phyloP scores from a whole-genome alignment of 495 filamentous ascomycete genomes.

The Penicillium bialowiezense region DNA sequence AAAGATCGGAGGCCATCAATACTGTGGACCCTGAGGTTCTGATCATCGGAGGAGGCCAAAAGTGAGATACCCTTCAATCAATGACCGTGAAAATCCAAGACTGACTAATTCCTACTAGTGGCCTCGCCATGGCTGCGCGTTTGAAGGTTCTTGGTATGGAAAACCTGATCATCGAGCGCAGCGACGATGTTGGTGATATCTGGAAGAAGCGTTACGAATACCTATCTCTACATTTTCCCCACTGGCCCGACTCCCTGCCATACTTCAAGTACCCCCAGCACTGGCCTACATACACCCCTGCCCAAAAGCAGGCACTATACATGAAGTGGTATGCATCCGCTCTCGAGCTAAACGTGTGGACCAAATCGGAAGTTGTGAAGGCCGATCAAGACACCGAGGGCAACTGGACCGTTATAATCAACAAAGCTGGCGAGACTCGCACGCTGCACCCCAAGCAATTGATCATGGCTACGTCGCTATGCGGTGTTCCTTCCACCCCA shows the following conservation, averaged over 20 bases:
- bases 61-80: conserved; percentile 21
- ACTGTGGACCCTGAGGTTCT: conserved; percentile 21
- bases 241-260: conserved; percentile 65
- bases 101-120: conserved; percentile 8
- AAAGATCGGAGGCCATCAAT: conserved; percentile 19
- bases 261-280: conserved; percentile 60
- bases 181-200: conserved; percentile 61
- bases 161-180: conserved; percentile 59
- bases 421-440: conserved; percentile 41
- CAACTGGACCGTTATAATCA: conserved; percentile 55
- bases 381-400: conserved; percentile 44
- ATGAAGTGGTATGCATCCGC: conserved; percentile 62
- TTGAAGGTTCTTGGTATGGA: conserved; percentile 60
- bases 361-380: conserved; percentile 39
- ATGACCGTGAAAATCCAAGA: background rate
- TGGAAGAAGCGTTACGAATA: conserved; percentile 59
- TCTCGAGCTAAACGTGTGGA: conserved; percentile 71
- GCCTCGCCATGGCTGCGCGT: conserved; percentile 50
- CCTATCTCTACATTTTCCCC: conserved; percentile 62
- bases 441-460: conserved; percentile 36
- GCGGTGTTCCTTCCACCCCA: conserved; percentile 29
- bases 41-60: conserved; percentile 24
- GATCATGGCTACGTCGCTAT: conserved; percentile 37
- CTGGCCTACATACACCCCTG: conserved; percentile 64
- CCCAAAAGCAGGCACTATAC: conserved; percentile 68